Conservation (phyloP, 1,284 basidiomycete genomes). For the Paramarasmius palmivorus region DNA sequence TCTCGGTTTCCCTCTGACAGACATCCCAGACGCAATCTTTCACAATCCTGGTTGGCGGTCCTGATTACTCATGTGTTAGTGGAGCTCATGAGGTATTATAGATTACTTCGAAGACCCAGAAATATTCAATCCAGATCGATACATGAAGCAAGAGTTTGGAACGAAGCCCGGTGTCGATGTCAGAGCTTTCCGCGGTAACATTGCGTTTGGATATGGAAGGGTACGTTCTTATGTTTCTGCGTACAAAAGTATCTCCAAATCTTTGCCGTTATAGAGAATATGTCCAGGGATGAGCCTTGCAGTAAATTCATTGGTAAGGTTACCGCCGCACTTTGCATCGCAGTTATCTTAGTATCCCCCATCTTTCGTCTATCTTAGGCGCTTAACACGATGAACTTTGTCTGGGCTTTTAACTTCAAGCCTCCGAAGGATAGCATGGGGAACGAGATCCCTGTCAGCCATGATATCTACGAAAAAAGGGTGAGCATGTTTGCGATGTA, state of each 20-base stretch:
- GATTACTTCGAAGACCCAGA: slow-evolving; percentile 22
- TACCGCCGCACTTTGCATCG: no score
- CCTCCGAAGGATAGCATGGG: background rate
- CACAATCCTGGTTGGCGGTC: slow-evolving; percentile 17
- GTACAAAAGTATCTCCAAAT: background rate
- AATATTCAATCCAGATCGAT: slow-evolving; percentile 18
- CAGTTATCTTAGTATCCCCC: no score
- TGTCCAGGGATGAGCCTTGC: slow-evolving; percentile 31
- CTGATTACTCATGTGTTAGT: background rate
- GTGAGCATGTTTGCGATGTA: background rate
- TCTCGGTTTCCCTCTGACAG: background rate
- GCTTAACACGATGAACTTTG: no score
- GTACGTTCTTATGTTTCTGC: slow-evolving; percentile 9
- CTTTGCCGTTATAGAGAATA: slow-evolving; percentile 18
- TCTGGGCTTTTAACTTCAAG: background rate
- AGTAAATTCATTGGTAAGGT: slow-evolving; percentile 21
- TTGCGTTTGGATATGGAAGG: slow-evolving; percentile 19
- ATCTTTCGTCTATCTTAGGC: no score
- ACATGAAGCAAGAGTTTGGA: slow-evolving; percentile 15
- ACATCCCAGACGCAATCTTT: slow-evolving; percentile 16
- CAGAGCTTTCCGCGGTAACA: slow-evolving; percentile 10
- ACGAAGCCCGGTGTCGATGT: slow-evolving; percentile 17
- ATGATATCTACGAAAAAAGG: background rate
- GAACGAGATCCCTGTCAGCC: background rate
- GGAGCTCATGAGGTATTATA: background rate